These are phyloP conservation scores for Salix viminalis DNA, from an alignment of 345 rosid genomes.

Conservation along the genomic window DNA sequence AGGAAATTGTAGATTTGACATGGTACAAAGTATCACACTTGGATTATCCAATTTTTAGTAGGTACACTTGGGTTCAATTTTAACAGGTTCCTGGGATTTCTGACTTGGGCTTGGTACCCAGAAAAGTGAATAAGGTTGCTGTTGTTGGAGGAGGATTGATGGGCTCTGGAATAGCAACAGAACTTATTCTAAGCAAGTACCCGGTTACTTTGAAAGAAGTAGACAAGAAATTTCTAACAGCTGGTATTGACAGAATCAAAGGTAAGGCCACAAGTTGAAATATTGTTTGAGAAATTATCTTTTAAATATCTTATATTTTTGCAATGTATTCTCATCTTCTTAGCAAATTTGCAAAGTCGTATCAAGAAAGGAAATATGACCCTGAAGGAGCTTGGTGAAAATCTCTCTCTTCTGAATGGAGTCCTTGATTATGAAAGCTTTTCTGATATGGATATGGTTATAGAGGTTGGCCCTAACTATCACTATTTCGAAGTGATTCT, in stretches of 20 bases:
- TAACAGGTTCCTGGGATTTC: slow-evolving; percentile 4
- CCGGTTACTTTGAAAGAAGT: not conserved
- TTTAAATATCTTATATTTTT: not conserved
- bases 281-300: not conserved
- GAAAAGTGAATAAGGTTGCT: not conserved
- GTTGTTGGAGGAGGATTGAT: slow-evolving; percentile 8
- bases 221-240: not conserved
- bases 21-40: no score
- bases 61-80: not conserved
- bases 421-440: not conserved
- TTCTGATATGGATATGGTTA: not conserved
- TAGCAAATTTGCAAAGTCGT: not conserved
- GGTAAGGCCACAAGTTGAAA: not conserved
- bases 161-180: slow-evolving; percentile 2
- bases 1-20: no score
- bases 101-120: not conserved
- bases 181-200: slow-evolving; percentile 1
- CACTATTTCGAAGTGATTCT: not conserved
- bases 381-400: not conserved
- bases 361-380: not conserved
- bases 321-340: not conserved
- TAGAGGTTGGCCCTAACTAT: not conserved
- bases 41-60: no score
- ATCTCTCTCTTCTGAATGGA: not conserved
- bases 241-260: slow-evolving; percentile 7